phyloP scores from a whole-genome alignment of 2,329 filamentous ascomycete genomes.

The Beauveria pseudobassiana region DNA sequence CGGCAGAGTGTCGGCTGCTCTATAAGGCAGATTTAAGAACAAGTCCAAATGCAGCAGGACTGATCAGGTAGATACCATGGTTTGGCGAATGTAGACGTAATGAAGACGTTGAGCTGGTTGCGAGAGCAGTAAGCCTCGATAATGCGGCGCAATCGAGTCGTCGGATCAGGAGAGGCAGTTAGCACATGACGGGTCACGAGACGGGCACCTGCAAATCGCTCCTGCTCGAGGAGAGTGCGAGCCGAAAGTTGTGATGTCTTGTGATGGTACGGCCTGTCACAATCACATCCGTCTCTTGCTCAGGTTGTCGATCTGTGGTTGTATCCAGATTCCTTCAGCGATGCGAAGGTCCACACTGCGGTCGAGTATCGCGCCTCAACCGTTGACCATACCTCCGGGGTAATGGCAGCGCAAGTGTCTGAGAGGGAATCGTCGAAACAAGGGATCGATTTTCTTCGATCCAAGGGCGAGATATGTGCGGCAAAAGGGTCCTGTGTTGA shows the following conservation, averaged over 20 bases:
- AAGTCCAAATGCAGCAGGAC: conserved; percentile 21
- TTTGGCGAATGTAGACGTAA: conserved; percentile 14
- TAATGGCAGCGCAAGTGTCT: conserved; percentile 1
- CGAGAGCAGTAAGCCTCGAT: not conserved
- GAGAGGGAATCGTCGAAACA: not conserved
- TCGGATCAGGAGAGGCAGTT: conserved; percentile 1
- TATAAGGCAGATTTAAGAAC: not conserved
- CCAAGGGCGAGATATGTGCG: not conserved
- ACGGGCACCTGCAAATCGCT: conserved; percentile 4
- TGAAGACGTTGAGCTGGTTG: not conserved
- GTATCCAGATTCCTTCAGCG: not conserved
- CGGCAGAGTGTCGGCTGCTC: conserved; percentile 8
- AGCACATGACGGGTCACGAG: conserved; percentile 10
- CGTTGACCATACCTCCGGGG: conserved; percentile 8
- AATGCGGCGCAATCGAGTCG: not conserved
- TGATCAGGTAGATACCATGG: conserved; percentile 22
- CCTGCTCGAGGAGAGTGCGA: not conserved
- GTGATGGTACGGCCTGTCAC: not conserved
- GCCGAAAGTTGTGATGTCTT: not conserved
- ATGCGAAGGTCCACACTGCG: not conserved
- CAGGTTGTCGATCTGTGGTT: not conserved
- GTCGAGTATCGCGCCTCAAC: conserved; percentile 4
- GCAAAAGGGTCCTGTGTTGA: too few relatives aligned
- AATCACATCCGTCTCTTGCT: not conserved
- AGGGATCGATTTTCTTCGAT: not conserved